phyloP scores from a whole-genome alignment of 495 filamentous ascomycete species.

The Articulospora tetracladia region DNA sequence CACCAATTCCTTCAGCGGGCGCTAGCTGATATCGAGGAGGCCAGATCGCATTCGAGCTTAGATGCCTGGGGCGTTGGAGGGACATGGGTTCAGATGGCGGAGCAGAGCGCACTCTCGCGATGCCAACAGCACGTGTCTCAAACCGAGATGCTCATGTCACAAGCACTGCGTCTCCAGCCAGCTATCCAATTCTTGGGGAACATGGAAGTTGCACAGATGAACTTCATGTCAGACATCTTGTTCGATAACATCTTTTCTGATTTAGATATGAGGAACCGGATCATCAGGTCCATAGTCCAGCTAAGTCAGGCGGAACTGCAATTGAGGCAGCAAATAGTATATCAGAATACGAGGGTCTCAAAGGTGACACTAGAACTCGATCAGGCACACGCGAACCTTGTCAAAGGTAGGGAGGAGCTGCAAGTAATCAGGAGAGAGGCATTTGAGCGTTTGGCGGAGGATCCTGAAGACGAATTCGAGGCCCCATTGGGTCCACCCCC shows the following conservation, averaged over 20 bases:
- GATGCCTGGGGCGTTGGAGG: conserved; percentile 32
- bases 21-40: conserved; percentile 17
- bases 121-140: conserved; percentile 30
- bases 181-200: conserved; percentile 14
- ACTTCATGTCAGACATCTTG: conserved; percentile 38
- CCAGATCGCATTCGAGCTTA: conserved; percentile 22
- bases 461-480: not conserved
- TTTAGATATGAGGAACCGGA: conserved; percentile 40
- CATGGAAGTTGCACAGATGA: conserved; percentile 32
- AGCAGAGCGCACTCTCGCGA: conserved; percentile 35
- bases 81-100: conserved; percentile 31
- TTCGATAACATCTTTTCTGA: conserved; percentile 47
- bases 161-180: conserved; percentile 29
- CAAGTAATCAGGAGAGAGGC: conserved; percentile 33
- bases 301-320: conserved; percentile 27
- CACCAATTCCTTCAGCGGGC: conserved; percentile 13
- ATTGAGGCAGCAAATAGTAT: conserved; percentile 20
- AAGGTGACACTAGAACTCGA: conserved; percentile 21
- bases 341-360: conserved; percentile 21
- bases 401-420: conserved; percentile 32
- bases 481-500: not conserved
- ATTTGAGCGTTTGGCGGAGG: conserved; percentile 24
- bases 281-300: conserved; percentile 32
- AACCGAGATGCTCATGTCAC: conserved; percentile 31
- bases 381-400: conserved; percentile 24